Evolutionary conservation across 192 early-diverging fungal species (phyloP), one percentile per base, ranked within the genome.

Genomic region (Ramicandelaber brevisporus): DNA sequence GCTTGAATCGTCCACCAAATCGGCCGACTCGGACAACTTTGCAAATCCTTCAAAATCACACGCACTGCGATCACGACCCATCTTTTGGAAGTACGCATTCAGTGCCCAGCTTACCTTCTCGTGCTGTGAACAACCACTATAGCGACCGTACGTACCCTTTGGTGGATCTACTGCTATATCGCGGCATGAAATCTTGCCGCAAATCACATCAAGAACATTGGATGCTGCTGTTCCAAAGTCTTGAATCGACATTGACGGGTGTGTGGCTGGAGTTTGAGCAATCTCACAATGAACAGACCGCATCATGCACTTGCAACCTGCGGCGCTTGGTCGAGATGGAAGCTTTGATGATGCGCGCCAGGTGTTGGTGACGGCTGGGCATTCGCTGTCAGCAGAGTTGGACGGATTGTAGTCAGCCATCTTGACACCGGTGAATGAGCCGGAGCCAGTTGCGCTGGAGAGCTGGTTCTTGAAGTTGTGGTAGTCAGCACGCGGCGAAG

Each of bases 251-350:
- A 16, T 27, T 14, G 20, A 25, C 36, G 1, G 51, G 50, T 8
- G 56, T 38, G 5, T 39, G 17, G 14, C 34, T 7, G 14, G 43
- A 35, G 38, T 18, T 11, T 29, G 44, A 38, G 41, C 37, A 6
- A 32, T 36, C 18, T 37, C 34, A 36, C 69, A 70, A 22, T 49
- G 32, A 34, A 74, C 38, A 0, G 62, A 49, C 15, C 59, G 44
- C 32, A 63, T 40, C 63, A 73, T 68, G 42, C 71, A 72, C 11
- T 61, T 46, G 40, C 75, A 78, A 9, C 57, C 51, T 8, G 52
- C 35, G 18, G 59, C 53, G 6, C 57, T 61, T 2, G 75, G 75
- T 2, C 69, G 68, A 1, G 69, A 63, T 20, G 71, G 61, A 20
- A 78, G 46, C 5, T 21, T 50, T 4, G 31, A 37, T 29, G 48